Evolutionary conservation across 192 early-diverging fungal genomes (phyloP), one percentile per base, ranked within the genome.

Genomic region (Linnemannia exigua): DNA sequence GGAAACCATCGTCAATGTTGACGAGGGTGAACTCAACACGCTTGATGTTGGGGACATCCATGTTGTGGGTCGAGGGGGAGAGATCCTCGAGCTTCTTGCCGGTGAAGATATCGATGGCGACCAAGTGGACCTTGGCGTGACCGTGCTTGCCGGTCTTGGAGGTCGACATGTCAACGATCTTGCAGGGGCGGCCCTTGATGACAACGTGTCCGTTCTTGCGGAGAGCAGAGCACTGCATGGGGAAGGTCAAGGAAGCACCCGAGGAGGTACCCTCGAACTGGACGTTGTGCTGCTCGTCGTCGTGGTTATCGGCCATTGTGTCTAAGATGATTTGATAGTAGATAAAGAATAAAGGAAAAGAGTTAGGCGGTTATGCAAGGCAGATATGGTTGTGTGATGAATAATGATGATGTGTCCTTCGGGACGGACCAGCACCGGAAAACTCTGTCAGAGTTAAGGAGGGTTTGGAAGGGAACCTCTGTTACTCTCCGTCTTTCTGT

Each of bases 61-160:
- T 98, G 94, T 99, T 99, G 95, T 99, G 99, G 89, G 99, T 99
- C 89, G 99, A 99, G 82, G 99, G 99, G 84, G 98, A 99, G 86
- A 99, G 89, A 91, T 99, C 99, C 92, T 99, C 99, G 88, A 94
- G 90, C 95, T 99, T 99, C 95, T 96, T 97, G 88, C 93, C 93
- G 80, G 95, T 99, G 92, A 99, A 99, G 92, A 99, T 98, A 89
- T 99, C 98, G 76, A 94, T 94, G 80, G 92, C 98, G 44, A 94
- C 93, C 88, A 98, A 89, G 91, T 99, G 93, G 79, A 99, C 98
- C 97, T 99, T 99, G 92, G 99, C 99, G 94, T 99, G 99, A 76
- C 98, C 99, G 96, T 99, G 99, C 97, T 99, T 99, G 88, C 99
- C 99, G 84, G 99, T 99, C 95, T 99, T 99, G 92, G 98, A 99